Percentiles rank a stretch among this genome's conserved stretches.
Evolutionary conservation across 805 yeast genomes (phyloP).

Genomic region (Saturnispora kantuleensis): DNA sequence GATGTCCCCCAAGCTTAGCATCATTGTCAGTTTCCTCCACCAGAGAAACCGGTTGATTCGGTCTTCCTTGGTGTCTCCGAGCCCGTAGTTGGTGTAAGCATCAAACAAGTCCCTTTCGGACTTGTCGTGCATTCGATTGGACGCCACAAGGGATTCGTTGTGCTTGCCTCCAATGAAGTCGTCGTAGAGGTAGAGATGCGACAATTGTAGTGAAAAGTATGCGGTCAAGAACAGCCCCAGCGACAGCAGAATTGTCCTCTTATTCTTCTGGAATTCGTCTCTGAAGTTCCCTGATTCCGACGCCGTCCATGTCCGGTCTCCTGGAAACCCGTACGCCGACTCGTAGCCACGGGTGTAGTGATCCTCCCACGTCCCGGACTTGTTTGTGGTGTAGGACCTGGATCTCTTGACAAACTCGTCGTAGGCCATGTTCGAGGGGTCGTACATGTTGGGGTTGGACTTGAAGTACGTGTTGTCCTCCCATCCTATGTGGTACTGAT

Average conservation of each 20-base stretch:
- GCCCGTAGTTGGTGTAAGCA: constrained; percentile 42
- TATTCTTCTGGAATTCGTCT: constrained; percentile 23
- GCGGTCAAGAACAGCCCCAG: constrained; percentile 20
- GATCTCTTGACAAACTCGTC: constrained; percentile 6
- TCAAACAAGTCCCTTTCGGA: constrained; percentile 31
- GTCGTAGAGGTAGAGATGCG: constrained; percentile 23
- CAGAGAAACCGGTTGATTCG: constrained; percentile 49
- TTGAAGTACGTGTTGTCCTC: constrained; percentile 18
- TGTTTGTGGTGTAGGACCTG: constrained; percentile 9
- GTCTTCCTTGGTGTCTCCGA: constrained; percentile 39
- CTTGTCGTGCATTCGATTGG: constrained; percentile 28
- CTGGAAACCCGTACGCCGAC: constrained; percentile 20
- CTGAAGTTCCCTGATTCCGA: constrained; percentile 18
- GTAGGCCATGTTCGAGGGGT: constrained; percentile 14
- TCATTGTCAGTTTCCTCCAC: constrained; percentile 32
- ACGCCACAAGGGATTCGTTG: constrained; percentile 15
- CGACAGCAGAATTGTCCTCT: constrained; percentile 21
- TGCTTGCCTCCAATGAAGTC: constrained; percentile 25
- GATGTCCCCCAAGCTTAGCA: constrained; percentile 21
- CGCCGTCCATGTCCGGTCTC: constrained; percentile 21
- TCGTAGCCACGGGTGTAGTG: constrained; percentile 14
- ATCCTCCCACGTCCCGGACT: constrained; percentile 26
- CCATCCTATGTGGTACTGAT: constrained; percentile 40
- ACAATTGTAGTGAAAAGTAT: constrained; percentile 23
- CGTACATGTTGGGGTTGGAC: constrained; percentile 18